A percentile compares a stretch with the other conserved stretches of the same genome.
Evolutionary conservation across 208 protist species (phyloP).

Genomic region (Leptomonas pyrrhocoris): DNA sequence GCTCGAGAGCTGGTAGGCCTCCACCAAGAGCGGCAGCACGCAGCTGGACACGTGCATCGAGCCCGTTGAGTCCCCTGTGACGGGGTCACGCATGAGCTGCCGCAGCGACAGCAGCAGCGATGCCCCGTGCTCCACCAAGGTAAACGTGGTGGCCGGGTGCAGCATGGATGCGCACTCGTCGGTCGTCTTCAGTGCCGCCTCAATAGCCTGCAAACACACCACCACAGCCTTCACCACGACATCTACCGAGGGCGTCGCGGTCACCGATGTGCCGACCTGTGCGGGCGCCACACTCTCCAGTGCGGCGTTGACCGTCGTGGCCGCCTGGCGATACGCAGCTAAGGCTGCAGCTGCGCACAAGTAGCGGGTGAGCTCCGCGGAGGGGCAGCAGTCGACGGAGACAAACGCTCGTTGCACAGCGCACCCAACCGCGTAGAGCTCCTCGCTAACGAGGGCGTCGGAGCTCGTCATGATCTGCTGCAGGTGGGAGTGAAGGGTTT

Average conservation of each 20-base stretch:
- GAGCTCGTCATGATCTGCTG: constrained; percentile 36
- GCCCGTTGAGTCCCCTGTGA: constrained; percentile 27
- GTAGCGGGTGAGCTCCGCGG: constrained; percentile 47
- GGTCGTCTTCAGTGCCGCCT: constrained; percentile 43
- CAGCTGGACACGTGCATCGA: constrained; percentile 16
- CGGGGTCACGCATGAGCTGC: constrained; percentile 23
- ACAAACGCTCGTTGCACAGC: constrained; percentile 74
- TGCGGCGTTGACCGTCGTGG: constrained; percentile 24
- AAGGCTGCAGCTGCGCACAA: constrained; percentile 62
- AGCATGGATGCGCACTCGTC: constrained; percentile 46
- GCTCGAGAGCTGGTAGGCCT: constrained; percentile 52
- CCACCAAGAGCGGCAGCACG: constrained; percentile 57
- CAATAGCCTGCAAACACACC: constrained; percentile 49
- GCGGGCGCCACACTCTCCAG: neutral
- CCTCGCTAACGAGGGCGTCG: constrained; percentile 38
- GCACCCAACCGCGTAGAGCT: constrained; percentile 60
- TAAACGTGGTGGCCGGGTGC: constrained; percentile 56
- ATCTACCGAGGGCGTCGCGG: neutral
- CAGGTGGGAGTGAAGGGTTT: constrained; percentile 53
- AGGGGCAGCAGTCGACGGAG: constrained; percentile 43
- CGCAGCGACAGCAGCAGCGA: constrained; percentile 39
- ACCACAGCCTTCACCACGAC: constrained; percentile 1
- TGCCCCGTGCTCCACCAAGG: constrained; percentile 53
- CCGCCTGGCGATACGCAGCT: constrained; percentile 50
- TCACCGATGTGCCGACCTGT: neutral